Conservation (phyloP, 2,329 filamentous ascomycete genomes). For the Cladophialophora chaetospira region DNA sequence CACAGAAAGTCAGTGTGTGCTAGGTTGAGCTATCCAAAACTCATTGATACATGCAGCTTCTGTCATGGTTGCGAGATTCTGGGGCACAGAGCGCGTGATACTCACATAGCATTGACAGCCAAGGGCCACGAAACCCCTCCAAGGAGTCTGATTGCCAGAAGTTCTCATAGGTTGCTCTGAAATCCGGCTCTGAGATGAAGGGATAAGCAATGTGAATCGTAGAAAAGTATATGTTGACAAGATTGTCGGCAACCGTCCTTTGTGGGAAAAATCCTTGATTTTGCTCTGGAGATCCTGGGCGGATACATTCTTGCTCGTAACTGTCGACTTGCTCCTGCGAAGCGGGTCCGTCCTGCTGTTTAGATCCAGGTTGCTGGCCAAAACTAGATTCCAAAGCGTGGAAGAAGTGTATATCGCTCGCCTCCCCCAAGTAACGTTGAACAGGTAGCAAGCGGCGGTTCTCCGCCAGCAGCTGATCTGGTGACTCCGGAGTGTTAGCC, state of each 20-base stretch:
- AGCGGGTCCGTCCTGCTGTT: conserved; percentile 26
- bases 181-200: conserved; percentile 35
- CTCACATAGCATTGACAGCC: conserved; percentile 33
- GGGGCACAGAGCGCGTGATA: too few species aligned
- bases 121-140: conserved; percentile 28
- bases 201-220: conserved; percentile 43
- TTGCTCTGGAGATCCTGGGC: too few species aligned
- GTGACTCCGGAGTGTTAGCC: conserved; percentile 10
- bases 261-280: conserved; percentile 22
- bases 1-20: not conserved
- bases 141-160: conserved; percentile 27
- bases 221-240: conserved; percentile 37
- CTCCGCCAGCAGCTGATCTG: conserved; percentile 10
- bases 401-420: conserved; percentile 44
- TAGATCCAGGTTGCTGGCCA: conserved; percentile 34
- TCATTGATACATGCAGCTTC: not conserved
- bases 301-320: conserved; percentile 26
- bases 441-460: conserved; percentile 17
- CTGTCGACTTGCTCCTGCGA: conserved; percentile 16
- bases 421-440: conserved; percentile 42
- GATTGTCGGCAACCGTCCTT: conserved; percentile 25
- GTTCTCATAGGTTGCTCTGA: conserved; percentile 28
- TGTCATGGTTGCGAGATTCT: not conserved
- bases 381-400: conserved; percentile 37
- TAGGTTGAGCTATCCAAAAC: not conserved